Conservation (phyloP, 371 early-diverging fungal genomes). For the Circinella minor region DNA sequence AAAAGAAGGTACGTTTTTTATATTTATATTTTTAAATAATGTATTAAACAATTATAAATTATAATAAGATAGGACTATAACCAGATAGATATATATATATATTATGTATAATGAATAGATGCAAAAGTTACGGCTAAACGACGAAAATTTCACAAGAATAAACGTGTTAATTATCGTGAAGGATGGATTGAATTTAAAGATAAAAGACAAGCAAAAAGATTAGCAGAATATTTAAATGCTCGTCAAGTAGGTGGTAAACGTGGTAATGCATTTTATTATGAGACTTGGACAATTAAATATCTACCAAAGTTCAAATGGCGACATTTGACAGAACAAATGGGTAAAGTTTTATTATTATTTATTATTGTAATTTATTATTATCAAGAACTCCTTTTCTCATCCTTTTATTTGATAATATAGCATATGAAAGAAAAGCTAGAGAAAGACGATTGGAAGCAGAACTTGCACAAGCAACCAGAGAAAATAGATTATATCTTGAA, state of each 20-base stretch:
- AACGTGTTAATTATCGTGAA: slow-evolving; percentile 66
- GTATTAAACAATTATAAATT: too few species aligned
- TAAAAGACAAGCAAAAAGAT: slow-evolving; percentile 83
- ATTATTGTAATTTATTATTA: too few species aligned
- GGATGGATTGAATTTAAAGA: slow-evolving; percentile 98
- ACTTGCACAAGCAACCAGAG: slow-evolving; percentile 82
- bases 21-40: too few species aligned
- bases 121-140: slow-evolving; percentile 4
- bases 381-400: background rate
- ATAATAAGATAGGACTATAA: too few species aligned
- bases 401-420: slow-evolving; percentile 34
- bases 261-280: slow-evolving; percentile 82
- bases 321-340: slow-evolving; percentile 92
- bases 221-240: slow-evolving; percentile 81
- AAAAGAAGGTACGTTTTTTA: slow-evolving; percentile 68
- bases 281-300: slow-evolving; percentile 96
- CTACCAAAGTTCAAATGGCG: slow-evolving; percentile 96
- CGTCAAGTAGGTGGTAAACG: slow-evolving; percentile 87
- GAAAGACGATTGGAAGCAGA: slow-evolving; percentile 86
- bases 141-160: slow-evolving; percentile 2
- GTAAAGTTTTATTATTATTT: slow-evolving; percentile 32
- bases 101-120: background rate
- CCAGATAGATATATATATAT: too few species aligned
- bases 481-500: slow-evolving; percentile 83
- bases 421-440: slow-evolving; percentile 81